Conservation (phyloP, 768 basidiomycete species). For the Suillus paluster region DNA sequence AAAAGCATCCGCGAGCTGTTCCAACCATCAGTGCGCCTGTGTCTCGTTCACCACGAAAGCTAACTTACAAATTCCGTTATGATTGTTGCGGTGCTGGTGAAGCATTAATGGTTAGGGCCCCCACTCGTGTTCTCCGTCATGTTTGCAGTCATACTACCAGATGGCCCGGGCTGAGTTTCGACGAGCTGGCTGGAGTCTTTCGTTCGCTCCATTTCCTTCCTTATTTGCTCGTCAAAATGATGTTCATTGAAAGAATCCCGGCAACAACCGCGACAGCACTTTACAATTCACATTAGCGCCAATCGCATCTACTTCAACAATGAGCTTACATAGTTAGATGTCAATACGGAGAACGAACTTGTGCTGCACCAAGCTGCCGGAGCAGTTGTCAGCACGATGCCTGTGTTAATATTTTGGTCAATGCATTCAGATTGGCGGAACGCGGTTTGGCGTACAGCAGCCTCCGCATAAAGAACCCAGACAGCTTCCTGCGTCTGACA, state of each 20-base stretch:
- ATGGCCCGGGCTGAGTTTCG: slow-evolving; percentile 24
- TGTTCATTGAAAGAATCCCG: slow-evolving; percentile 34
- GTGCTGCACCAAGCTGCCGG: slow-evolving; percentile 26
- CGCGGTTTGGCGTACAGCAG: slow-evolving; percentile 25
- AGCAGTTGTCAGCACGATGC: slow-evolving; percentile 16
- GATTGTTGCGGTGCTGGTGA: background rate
- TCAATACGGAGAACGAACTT: slow-evolving; percentile 23
- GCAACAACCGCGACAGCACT: slow-evolving; percentile 33
- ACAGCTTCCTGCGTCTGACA: slow-evolving; percentile 3
- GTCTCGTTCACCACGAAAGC: background rate
- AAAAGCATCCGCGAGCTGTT: background rate
- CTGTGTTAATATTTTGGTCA: slow-evolving; percentile 15
- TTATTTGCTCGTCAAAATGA: slow-evolving; percentile 34
- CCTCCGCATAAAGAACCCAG: slow-evolving; percentile 11
- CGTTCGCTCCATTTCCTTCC: slow-evolving; percentile 24
- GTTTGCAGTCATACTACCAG: background rate
- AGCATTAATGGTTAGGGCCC: background rate
- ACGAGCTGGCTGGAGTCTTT: slow-evolving; percentile 18
- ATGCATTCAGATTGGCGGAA: background rate
- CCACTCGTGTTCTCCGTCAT: background rate
- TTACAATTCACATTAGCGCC: slow-evolving; percentile 25
- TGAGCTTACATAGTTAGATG: background rate
- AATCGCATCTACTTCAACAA: slow-evolving; percentile 21
- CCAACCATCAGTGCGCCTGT: background rate
- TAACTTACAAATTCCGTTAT: no score